Percentiles rank a stretch among this genome's conserved stretches.
These are phyloP conservation scores for Raddia guianensis DNA, from an alignment of 176 grass and related monocot genomes.

Conservation along the genomic window DNA sequence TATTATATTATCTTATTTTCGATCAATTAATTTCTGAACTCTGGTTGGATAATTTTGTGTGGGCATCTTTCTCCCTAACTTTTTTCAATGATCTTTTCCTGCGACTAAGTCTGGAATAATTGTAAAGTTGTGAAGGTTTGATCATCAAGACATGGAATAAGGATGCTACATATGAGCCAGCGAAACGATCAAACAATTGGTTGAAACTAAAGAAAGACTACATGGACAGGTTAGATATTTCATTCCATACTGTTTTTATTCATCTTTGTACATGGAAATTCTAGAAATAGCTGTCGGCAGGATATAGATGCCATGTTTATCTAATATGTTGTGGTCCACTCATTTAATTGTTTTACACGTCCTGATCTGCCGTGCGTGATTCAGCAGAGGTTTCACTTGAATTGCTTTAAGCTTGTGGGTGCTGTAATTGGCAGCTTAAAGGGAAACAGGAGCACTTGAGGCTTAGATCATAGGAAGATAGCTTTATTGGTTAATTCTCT, in stretches of 20 bases:
- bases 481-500: neutral
- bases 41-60: neutral
- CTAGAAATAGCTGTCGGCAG: neutral
- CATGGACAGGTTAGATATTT: slow-evolving; percentile 86
- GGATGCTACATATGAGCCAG: slow-evolving; percentile 95
- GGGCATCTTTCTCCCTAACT: neutral
- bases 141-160: slow-evolving; percentile 99
- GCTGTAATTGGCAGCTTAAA: neutral
- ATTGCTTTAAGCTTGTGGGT: neutral
- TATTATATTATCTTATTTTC: neutral
- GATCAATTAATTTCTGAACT: slow-evolving; percentile 4
- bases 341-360: neutral
- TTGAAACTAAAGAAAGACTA: slow-evolving; percentile 99
- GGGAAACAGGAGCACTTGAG: neutral
- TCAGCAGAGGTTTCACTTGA: neutral
- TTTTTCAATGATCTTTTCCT: slow-evolving; percentile 29
- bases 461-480: neutral
- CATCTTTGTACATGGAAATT: slow-evolving; percentile 30
- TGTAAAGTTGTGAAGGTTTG: slow-evolving; percentile 93
- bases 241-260: slow-evolving; percentile 23
- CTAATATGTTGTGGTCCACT: slow-evolving; percentile 1
- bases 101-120: slow-evolving; percentile 37
- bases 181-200: slow-evolving; percentile 98
- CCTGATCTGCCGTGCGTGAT: neutral
- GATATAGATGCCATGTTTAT: slow-evolving; percentile 14